phyloP scores from a whole-genome alignment of 169 alveolate species.

The Babesia gibsoni region DNA sequence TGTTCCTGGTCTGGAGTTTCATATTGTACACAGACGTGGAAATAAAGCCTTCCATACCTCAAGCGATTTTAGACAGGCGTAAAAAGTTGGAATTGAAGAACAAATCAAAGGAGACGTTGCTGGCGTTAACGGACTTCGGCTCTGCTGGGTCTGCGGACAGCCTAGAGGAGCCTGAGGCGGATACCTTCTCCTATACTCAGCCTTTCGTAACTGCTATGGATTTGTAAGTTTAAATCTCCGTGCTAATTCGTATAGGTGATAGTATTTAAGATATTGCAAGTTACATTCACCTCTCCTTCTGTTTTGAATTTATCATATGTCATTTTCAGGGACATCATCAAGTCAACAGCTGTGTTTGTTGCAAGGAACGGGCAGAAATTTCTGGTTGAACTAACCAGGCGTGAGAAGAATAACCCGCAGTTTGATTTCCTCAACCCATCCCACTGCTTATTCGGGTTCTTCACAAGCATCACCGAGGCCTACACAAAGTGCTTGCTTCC shows the following conservation, averaged over 20 bases:
- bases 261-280: not conserved
- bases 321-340: conserved; percentile 84
- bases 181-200: conserved; percentile 52
- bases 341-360: conserved; percentile 93
- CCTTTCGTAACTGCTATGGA: conserved; percentile 68
- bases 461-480: conserved; percentile 91
- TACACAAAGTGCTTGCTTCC: conserved; percentile 92
- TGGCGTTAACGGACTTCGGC: conserved; percentile 70
- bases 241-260: not conserved
- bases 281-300: not conserved
- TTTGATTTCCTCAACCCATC: conserved; percentile 95
- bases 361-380: conserved; percentile 96
- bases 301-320: not conserved
- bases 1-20: not conserved
- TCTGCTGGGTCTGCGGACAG: conserved; percentile 54
- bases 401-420: conserved; percentile 83
- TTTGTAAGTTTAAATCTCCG: conserved; percentile 51
- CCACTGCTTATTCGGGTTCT: conserved; percentile 90
- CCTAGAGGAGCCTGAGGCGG: conserved; percentile 60
- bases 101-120: conserved; percentile 63
- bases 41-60: conserved; percentile 74
- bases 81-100: conserved; percentile 65
- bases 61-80: conserved; percentile 72
- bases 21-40: conserved; percentile 46
- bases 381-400: conserved; percentile 85